Conservation (phyloP, 1,139 yeast genomes). For the Suhomyces guaymorum region DNA sequence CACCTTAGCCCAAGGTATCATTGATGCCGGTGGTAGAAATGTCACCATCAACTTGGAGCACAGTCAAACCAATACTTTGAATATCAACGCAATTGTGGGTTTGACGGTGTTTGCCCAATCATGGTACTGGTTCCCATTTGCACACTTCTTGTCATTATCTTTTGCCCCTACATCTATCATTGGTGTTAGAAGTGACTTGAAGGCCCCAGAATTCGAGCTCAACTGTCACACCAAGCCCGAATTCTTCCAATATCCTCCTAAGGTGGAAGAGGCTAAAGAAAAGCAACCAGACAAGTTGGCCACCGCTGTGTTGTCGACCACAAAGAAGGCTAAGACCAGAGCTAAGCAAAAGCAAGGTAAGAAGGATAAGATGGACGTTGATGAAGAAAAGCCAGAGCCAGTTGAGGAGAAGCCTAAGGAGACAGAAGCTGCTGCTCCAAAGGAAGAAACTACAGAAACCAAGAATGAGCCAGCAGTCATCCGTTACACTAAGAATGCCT, state of each 20-base stretch:
- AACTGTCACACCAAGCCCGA: slow-evolving; percentile 81
- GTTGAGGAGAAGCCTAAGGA: slow-evolving; percentile 22
- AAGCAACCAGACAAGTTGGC: slow-evolving; percentile 88
- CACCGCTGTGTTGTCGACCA: slow-evolving; percentile 92
- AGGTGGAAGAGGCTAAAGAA: slow-evolving; percentile 74
- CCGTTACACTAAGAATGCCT: slow-evolving; percentile 59
- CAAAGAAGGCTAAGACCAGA: slow-evolving; percentile 88
- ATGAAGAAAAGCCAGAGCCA: slow-evolving; percentile 17
- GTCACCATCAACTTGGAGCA: slow-evolving; percentile 93
- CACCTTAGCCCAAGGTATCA: slow-evolving; percentile 93
- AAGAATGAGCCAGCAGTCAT: slow-evolving; percentile 31
- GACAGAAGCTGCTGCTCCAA: slow-evolving; percentile 15
- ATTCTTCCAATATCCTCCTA: slow-evolving; percentile 87
- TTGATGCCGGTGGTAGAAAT: slow-evolving; percentile 98
- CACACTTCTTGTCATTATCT: slow-evolving; percentile 89
- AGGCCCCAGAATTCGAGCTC: slow-evolving; percentile 81
- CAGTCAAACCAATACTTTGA: slow-evolving; percentile 85
- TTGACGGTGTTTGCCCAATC: slow-evolving; percentile 86
- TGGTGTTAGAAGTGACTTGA: slow-evolving; percentile 83
- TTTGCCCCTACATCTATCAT: slow-evolving; percentile 90
- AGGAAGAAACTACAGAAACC: slow-evolving; percentile 28
- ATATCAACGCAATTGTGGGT: slow-evolving; percentile 90
- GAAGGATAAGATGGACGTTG: slow-evolving; percentile 38
- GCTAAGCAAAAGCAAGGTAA: slow-evolving; percentile 74
- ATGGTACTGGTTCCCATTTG: slow-evolving; percentile 99